A percentile compares a stretch with the other conserved stretches of the same genome.
phyloP scores from a whole-genome alignment of 108 stramenopile species.

The Skeletonema tropicum region DNA sequence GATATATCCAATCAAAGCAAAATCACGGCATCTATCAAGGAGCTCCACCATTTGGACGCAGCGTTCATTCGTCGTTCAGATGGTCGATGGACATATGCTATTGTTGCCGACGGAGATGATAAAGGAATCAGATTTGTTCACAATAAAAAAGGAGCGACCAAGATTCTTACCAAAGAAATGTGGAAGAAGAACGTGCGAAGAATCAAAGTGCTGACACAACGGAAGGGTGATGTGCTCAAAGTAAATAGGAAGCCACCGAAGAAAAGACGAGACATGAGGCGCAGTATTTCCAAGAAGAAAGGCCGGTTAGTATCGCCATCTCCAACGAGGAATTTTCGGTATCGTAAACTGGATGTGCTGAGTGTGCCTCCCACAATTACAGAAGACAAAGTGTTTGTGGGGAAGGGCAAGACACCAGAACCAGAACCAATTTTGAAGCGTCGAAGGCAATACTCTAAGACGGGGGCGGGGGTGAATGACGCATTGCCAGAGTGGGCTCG shows the following conservation, averaged over 20 bases:
- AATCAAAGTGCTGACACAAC: slow-evolving; percentile 32
- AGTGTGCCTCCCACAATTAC: slow-evolving; percentile 25
- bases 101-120: slow-evolving; percentile 29
- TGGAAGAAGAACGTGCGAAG: slow-evolving; percentile 38
- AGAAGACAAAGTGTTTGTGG: not conserved
- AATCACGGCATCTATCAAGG: slow-evolving; percentile 11
- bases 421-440: too few species aligned
- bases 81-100: slow-evolving; percentile 48
- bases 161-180: slow-evolving; percentile 31
- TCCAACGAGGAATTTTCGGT: slow-evolving; percentile 16
- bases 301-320: slow-evolving; percentile 30
- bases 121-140: slow-evolving; percentile 37
- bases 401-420: too few species aligned
- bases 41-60: slow-evolving; percentile 21
- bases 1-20: slow-evolving; percentile 14
- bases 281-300: slow-evolving; percentile 13
- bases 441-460: too few species aligned
- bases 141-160: slow-evolving; percentile 38
- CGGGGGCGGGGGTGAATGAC: too few species aligned
- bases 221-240: slow-evolving; percentile 28
- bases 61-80: slow-evolving; percentile 46
- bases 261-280: not conserved
- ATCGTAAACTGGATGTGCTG: slow-evolving; percentile 8
- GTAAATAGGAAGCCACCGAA: not conserved
- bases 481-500: too few species aligned